These are phyloP conservation scores for Actinomortierella ambigua DNA, from an alignment of 371 early-diverging fungal genomes.

Conservation along the genomic window DNA sequence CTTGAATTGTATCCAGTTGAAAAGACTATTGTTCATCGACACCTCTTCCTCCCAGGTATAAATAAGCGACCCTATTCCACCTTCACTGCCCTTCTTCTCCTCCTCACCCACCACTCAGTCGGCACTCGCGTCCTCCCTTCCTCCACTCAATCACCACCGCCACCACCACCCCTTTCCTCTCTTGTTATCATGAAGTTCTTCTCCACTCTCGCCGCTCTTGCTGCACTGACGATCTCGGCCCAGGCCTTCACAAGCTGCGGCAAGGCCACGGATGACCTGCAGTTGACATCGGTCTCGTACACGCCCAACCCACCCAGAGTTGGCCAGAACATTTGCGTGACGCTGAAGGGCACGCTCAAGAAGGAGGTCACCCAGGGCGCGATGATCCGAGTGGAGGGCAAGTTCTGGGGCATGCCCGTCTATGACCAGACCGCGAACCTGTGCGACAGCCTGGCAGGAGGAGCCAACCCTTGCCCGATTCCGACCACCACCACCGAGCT, in stretches of 20 bases:
- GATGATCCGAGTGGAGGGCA: conserved; percentile 18
- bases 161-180: not conserved
- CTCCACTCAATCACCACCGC: not conserved
- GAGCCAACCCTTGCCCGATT: conserved; percentile 43
- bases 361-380: conserved; percentile 26
- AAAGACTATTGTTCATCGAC: no score
- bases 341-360: conserved; percentile 23
- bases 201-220: conserved; percentile 23
- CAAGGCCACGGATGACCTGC: conserved; percentile 14
- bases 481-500: conserved; percentile 18
- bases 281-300: conserved; percentile 22
- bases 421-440: conserved; percentile 30
- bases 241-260: conserved; percentile 44
- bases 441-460: conserved; percentile 23
- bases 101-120: not conserved
- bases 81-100: not conserved
- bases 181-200: conserved; percentile 36
- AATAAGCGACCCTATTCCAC: no score
- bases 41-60: not conserved
- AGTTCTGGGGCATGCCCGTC: conserved; percentile 38
- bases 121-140: not conserved
- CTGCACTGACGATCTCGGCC: conserved; percentile 42
- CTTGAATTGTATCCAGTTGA: no score
- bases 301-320: conserved; percentile 45
- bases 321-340: conserved; percentile 35